Base-by-base conservation (phyloP, 768 basidiomycete genomes). In the Collybia sp. region DNA sequence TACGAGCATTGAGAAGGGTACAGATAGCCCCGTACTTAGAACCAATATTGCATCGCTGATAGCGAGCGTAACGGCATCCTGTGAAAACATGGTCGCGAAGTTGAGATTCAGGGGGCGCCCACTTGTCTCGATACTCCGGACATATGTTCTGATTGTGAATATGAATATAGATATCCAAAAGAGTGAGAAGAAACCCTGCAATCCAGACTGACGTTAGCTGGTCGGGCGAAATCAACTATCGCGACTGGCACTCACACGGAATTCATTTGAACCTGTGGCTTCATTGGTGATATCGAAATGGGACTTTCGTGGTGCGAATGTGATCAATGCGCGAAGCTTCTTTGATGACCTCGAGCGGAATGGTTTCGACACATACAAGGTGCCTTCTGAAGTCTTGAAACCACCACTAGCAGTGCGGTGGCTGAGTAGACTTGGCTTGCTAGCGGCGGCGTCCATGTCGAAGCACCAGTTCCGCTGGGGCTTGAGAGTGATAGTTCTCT, bases 111-210 rank as follows among this genome's bases (percentile, higher is more conserved):
- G 75, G 0, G 89, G 79, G 33, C 81, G 80, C 15, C 93, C 93
- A 41, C 72, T 83, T n/a, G 75, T 72, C 59, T 93, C 85, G 52
- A 87, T 81, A 60, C 83, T 83, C 42, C 74, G 76, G 43, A 91
- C 70, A 64, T 89, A 91, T 3, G 88, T 88, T 53, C 84, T 76
- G 34, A 93, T 60, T 10, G 84, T 79, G 58, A 92, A 83, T 42
- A 95, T 76, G 56, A 89, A 93, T 53, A 94, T 79, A 16, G 85
- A 85, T 45, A 89, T 82, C 83, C 96, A 98, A 69, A 98, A 98
- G 42, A 98, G 76, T 3, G 88, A 81, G 65, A 93, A 97, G 71
- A 98, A 98, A 1, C 95, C 95, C 85, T 88, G 55, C 12, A 39
- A 46, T 11, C 39, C 17, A 32, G n/a, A 19, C 48, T 16, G 48